Evolutionary conservation across 2,329 filamentous ascomycete genomes (phyloP).

Genomic region (Neofusicoccum umdonicola): DNA sequence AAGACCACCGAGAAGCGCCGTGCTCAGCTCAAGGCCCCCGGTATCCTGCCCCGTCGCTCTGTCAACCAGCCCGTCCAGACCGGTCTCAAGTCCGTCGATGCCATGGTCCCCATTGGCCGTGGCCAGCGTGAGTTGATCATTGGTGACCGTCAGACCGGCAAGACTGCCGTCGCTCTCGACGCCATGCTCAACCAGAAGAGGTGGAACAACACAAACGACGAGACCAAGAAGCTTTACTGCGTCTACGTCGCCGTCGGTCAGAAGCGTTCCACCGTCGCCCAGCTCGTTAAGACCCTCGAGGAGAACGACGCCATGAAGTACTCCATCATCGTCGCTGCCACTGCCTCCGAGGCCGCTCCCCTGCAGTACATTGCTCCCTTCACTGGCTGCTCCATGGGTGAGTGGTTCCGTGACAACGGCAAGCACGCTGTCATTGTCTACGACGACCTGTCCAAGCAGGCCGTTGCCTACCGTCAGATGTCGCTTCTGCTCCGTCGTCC

Average conservation of each 20-base stretch:
- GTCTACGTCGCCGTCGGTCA: slow-evolving; percentile 98
- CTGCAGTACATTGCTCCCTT: slow-evolving; percentile 94
- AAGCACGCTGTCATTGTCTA: slow-evolving; percentile 88
- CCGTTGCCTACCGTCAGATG: slow-evolving; percentile 98
- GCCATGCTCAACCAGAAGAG: slow-evolving; percentile 99
- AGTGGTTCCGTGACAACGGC: slow-evolving; percentile 79
- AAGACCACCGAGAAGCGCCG: slow-evolving; percentile 88
- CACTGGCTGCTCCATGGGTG: slow-evolving; percentile 66
- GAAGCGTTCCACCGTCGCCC: slow-evolving; percentile 98
- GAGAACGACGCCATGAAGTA: slow-evolving; percentile 99
- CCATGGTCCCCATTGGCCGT: slow-evolving; percentile 99
- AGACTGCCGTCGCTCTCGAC: slow-evolving; percentile 97
- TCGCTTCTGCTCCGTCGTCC: slow-evolving; percentile 96
- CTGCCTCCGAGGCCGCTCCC: slow-evolving; percentile 93
- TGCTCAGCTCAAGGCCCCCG: slow-evolving; percentile 98
- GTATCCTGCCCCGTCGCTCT: slow-evolving; percentile 94
- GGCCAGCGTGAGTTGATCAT: slow-evolving; percentile 99
- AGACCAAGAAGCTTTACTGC: slow-evolving; percentile 99
- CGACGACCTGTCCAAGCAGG: slow-evolving; percentile 97
- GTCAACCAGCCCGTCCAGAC: slow-evolving; percentile 99
- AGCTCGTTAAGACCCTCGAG: slow-evolving; percentile 99
- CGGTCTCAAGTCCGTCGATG: slow-evolving; percentile 97
- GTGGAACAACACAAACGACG: slow-evolving; percentile 85
- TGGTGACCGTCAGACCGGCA: slow-evolving; percentile 99
- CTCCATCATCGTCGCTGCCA: slow-evolving; percentile 88